Conservation (phyloP, 345 rosid species). For the Camelina neglecta region DNA sequence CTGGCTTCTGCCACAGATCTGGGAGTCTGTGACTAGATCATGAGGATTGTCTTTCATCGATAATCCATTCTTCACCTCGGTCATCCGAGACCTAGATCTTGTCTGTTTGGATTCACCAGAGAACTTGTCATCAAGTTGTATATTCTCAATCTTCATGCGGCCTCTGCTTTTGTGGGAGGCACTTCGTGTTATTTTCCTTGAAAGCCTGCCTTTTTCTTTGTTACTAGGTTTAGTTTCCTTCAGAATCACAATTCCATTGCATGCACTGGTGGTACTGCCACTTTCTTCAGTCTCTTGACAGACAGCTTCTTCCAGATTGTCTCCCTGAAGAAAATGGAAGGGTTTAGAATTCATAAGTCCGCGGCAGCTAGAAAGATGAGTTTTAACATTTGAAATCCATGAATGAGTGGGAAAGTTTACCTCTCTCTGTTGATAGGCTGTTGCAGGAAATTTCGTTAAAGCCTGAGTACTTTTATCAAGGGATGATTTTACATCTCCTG, state of each 20-base stretch:
- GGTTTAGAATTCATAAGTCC: constrained; percentile 27
- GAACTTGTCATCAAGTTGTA: constrained; percentile 43
- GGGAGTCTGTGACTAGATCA: constrained; percentile 63
- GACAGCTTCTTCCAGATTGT: constrained; percentile 33
- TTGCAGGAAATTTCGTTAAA: constrained; percentile 36
- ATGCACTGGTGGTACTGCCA: constrained; percentile 34
- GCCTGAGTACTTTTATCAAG: constrained; percentile 57
- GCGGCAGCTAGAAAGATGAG: constrained; percentile 38
- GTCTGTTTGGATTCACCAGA: constrained; percentile 43
- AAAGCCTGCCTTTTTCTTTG: constrained; percentile 47
- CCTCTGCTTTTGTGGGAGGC: constrained; percentile 35
- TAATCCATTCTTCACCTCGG: constrained; percentile 46
- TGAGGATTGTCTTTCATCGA: constrained; percentile 68
- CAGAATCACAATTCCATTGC: constrained; percentile 59
- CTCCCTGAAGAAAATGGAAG: constrained; percentile 30
- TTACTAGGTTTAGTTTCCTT: constrained; percentile 56
- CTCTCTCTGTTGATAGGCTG: constrained; percentile 36
- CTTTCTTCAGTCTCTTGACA: constrained; percentile 43
- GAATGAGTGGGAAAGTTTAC: constrained; percentile 40
- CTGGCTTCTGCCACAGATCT: constrained; percentile 51
- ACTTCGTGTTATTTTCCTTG: constrained; percentile 34
- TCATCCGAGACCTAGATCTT: constrained; percentile 50
- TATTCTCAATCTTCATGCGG: constrained; percentile 37
- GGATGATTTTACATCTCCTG: constrained; percentile 58
- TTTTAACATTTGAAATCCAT: constrained; percentile 13